phyloP scores from a whole-genome alignment of 2,329 filamentous ascomycete genomes.

The Fusarium sp. region DNA sequence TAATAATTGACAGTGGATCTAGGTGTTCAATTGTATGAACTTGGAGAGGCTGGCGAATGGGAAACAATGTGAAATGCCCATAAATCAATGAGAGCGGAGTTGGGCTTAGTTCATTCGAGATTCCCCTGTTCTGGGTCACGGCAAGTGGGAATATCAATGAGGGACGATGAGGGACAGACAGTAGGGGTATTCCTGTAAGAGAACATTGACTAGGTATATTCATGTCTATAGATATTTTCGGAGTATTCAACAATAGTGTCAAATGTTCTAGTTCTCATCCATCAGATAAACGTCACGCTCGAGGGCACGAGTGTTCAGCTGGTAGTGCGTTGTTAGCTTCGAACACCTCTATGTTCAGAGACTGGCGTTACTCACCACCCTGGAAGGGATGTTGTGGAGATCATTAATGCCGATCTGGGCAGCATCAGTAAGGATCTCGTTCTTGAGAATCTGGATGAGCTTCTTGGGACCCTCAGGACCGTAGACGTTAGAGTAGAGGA shows the following conservation, averaged over 20 bases:
- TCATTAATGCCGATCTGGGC: constrained; percentile 50
- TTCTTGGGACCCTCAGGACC: constrained; percentile 60
- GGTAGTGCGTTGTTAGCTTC: neutral
- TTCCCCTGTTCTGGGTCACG: neutral
- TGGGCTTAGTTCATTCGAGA: neutral
- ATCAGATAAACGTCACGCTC: constrained; percentile 43
- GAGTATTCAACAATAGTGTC: too few species aligned
- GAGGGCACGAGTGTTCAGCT: constrained; percentile 45
- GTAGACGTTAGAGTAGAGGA: constrained; percentile 64
- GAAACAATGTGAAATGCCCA: neutral
- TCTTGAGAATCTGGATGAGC: constrained; percentile 60
- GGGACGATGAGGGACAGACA: neutral
- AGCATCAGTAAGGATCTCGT: constrained; percentile 55
- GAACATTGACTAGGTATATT: neutral
- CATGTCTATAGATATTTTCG: too few species aligned
- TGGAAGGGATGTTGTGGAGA: constrained; percentile 40
- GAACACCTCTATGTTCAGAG: rapidly evolving
- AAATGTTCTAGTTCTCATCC: constrained; percentile 11
- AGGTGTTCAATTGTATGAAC: neutral
- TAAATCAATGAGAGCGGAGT: neutral
- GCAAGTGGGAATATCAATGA: neutral
- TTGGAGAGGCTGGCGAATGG: neutral
- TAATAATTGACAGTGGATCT: neutral
- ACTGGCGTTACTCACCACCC: constrained; percentile 35
- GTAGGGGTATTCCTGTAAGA: rapidly evolving